Base-by-base conservation (phyloP, 169 alveolate species). In the Neospora caninum region DNA sequence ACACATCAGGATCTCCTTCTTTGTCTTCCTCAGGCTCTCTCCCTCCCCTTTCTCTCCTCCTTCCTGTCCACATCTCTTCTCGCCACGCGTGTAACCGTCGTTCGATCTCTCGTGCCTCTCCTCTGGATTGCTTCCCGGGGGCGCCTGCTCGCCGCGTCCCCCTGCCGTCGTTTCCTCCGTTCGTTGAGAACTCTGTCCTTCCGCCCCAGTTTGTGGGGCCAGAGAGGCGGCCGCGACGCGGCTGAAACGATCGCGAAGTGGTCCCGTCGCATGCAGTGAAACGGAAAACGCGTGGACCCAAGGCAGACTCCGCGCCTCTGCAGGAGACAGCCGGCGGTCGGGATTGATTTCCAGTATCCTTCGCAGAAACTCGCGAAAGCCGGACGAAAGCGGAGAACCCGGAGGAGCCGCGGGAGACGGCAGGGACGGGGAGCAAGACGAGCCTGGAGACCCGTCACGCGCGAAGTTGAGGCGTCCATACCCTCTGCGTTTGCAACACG, bases 311-410 rank as follows among this genome's bases (percentile, higher is more conserved):
- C n/a, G 58, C n/a, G 83, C 58, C 18, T 70, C 94, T 9, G 91
- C 88, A 16, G 94, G 88, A 1, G 91, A 31, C 0, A 84, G 64
- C 41, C 94, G 67, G 53, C 91, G 39, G 41, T 64, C 49, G 0
- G 94, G 94, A 41, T 91, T 84, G 42, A 88, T n/a, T 39, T 31
- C 73, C 31, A 88, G 80, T 25, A 54, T 39, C 29, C 87, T 83
- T 38, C 93, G 58, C 36, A 88, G 87, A 16, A 88, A 25, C 67
- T 88, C 70, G 86, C 86, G 86, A 42, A 73, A 36, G 49, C 45
- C 49, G 18, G 49, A 20, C 43, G 45, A 73, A 6, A 73, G 31
- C 41, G 86, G 41, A 2, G 86, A 16, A 16, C 82, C 41, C 34
- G 9, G 20, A 64, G 73, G 31, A 27, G 73, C 73, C 25, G 4